Evolutionary conservation across 345 rosid genomes (phyloP).

Genomic region (Aegle marmelos): DNA sequence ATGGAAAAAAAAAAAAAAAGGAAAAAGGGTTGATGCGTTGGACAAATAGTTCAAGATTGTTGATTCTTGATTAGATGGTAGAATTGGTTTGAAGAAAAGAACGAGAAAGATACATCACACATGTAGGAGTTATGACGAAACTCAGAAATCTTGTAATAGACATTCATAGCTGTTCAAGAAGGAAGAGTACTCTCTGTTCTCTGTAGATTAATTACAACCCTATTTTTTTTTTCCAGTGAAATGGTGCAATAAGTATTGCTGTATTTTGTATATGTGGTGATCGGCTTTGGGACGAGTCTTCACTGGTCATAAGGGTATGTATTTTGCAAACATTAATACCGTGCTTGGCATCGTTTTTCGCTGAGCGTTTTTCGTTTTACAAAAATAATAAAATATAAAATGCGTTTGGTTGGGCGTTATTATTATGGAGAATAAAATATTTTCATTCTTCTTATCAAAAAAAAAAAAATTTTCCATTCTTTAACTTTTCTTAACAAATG

Average conservation of each 20-base stretch:
- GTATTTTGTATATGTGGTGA: too few species aligned
- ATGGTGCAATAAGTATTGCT: not conserved
- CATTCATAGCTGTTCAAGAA: not conserved
- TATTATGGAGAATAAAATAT: too few species aligned
- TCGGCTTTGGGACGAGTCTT: too few species aligned
- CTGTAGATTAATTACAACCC: not conserved
- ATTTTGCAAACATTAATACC: too few species aligned
- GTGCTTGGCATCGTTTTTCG: too few species aligned
- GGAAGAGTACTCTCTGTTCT: not conserved
- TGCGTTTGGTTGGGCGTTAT: too few species aligned
- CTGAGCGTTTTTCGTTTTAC: too few species aligned
- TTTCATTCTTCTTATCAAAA: too few species aligned
- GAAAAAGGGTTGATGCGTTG: not conserved
- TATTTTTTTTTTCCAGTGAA: not conserved
- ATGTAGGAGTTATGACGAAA: not conserved
- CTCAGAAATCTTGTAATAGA: not conserved
- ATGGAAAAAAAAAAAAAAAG: not conserved
- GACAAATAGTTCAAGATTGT: not conserved
- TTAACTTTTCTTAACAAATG: too few species aligned
- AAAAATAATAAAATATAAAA: too few species aligned
- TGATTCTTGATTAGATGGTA: not conserved
- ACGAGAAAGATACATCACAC: not conserved
- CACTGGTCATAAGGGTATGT: too few species aligned
- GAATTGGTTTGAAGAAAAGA: not conserved
- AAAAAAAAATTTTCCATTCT: too few species aligned